phyloP scores from a whole-genome alignment of 306 rosid species.

The Malus sylvestris region DNA sequence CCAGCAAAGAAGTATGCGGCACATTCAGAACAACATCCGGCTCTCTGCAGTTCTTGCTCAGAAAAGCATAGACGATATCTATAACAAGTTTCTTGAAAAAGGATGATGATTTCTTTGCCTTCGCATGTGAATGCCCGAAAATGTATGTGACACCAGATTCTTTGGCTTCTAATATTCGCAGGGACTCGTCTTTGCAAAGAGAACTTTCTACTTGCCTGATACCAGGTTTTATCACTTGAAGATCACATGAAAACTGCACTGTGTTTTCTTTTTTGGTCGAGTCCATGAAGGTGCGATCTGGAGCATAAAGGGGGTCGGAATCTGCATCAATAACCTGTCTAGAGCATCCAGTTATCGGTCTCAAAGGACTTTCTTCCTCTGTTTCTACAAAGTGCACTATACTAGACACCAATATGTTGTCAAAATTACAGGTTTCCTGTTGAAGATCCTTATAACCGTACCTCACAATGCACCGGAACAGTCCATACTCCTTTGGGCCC shows the following conservation, averaged over 20 bases:
- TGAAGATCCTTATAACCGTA: conserved; percentile 75
- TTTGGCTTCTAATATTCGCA: conserved; percentile 52
- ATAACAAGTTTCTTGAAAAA: conserved; percentile 58
- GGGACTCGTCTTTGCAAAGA: conserved; percentile 35
- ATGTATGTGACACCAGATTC: conserved; percentile 74
- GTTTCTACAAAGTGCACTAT: conserved; percentile 56
- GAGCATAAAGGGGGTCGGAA: conserved; percentile 13
- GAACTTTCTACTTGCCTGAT: conserved; percentile 12
- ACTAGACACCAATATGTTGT: conserved; percentile 41
- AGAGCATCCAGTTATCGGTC: conserved; percentile 21
- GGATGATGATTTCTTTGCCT: conserved; percentile 65
- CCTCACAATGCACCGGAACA: conserved; percentile 69
- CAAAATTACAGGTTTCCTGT: conserved; percentile 59
- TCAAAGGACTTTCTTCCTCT: conserved; percentile 28
- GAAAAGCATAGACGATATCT: conserved; percentile 49
- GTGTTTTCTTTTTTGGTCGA: conserved; percentile 18
- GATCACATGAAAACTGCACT: no score
- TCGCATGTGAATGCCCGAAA: conserved; percentile 64
- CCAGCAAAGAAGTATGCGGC: conserved; percentile 60
- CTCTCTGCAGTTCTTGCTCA: conserved; percentile 61
- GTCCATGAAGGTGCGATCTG: conserved; percentile 14
- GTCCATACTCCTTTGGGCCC: conserved; percentile 55
- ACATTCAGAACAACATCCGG: conserved; percentile 56
- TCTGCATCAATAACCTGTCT: conserved; percentile 17
- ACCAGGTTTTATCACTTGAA: no score